phyloP scores from a whole-genome alignment of 73 alveolate genomes.

The Paramecium caudatum region DNA sequence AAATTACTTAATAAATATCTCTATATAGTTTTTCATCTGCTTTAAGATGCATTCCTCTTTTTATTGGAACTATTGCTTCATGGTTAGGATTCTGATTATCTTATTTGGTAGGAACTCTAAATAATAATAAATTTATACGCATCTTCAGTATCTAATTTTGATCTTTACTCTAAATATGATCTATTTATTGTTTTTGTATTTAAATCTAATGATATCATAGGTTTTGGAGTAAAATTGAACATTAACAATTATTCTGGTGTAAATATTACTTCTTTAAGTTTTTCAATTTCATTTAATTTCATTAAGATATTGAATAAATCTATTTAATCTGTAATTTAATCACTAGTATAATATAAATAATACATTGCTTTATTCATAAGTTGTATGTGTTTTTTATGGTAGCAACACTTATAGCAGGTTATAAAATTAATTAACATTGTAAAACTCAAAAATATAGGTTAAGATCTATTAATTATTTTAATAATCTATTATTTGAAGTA shows the following conservation, averaged over 20 bases:
- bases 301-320: slow-evolving; percentile 11
- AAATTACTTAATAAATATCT: background rate
- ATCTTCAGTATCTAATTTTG: background rate
- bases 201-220: background rate
- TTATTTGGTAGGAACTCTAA: background rate
- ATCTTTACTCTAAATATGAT: background rate
- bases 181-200: background rate
- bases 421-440: slow-evolving; percentile 24
- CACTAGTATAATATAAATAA: background rate
- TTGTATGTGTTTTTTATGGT: background rate
- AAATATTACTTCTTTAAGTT: slow-evolving; percentile 25
- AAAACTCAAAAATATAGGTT: background rate
- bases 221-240: slow-evolving; percentile 35
- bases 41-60: slow-evolving; percentile 1
- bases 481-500: background rate
- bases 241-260: background rate
- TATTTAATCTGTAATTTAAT: background rate
- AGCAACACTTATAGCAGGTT: background rate
- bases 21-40: background rate
- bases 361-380: slow-evolving; percentile 39
- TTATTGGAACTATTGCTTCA: background rate
- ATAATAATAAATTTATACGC: too few relatives aligned
- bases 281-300: slow-evolving; percentile 20
- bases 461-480: slow-evolving; percentile 13
- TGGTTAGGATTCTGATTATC: background rate